Evolutionary conservation across 2,329 filamentous ascomycete species (phyloP), one percentile per base, ranked within the genome.

Genomic region (Epicoccum sorghinum): DNA sequence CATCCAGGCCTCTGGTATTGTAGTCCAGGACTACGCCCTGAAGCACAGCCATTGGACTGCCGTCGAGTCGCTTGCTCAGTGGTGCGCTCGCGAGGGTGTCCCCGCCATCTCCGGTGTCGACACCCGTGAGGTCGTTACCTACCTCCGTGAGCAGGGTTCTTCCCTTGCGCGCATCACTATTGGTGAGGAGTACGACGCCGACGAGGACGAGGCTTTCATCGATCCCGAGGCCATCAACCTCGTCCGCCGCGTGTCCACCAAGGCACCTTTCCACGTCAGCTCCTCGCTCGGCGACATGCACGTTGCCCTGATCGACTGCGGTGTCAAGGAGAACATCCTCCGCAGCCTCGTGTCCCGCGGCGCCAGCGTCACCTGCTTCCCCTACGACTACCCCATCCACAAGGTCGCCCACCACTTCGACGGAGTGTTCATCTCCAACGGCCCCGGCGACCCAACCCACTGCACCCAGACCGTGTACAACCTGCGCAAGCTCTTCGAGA

Each of bases 271-370:
- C 82, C 91, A 98, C 69, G 89, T 98, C 62, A 89, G 90, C 75
- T 92, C 93, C 46, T 85, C 87, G 29, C 85, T 89, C 64, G 91
- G 93, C 60, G 86, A 89, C 70, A 88, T 91, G 75, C 95, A 99
- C 79, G 86, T 99, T 66, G 95, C 93, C 55, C 84, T 99, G 65
- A 89, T 99, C 73, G 95, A 99, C 79, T 99, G 95, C 72, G 95
- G 95, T 82, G 95, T 98, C 66, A 99, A 99, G 86, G 95, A 99
- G 85, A 99, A 99, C 82, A 99, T 99, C 69, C 87, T 99, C 56
- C 91, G 95, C 71, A 96, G 90, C 75, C 83, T 99, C 57, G 93
- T 98, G 71, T 88, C 85, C 78, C 92, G 95, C 61, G 95, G 95
- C 57, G 91, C 93, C 48, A 93, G 90, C 60, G 90, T 96, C 61